phyloP scores from a whole-genome alignment of 1,139 yeast genomes.

The Suhomyces taliae region DNA sequence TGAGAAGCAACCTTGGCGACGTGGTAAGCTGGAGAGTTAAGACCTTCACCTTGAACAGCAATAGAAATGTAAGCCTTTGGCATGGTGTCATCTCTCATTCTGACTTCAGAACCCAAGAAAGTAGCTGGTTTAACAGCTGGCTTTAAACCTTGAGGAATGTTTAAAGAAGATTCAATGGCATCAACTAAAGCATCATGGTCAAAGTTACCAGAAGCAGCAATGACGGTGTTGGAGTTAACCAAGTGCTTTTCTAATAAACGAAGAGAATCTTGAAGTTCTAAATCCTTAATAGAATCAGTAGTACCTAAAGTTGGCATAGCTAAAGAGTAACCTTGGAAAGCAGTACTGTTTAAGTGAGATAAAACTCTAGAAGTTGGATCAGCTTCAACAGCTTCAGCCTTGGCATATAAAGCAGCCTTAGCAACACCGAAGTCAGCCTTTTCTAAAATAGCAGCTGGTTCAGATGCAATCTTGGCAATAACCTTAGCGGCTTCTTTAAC shows the following conservation, averaged over 20 bases:
- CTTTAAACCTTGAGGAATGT: conserved; percentile 54
- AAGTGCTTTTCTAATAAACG: conserved; percentile 58
- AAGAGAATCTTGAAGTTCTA: conserved; percentile 58
- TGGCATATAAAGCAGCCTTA: conserved; percentile 36
- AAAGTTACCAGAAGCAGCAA: conserved; percentile 74
- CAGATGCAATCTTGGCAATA: conserved; percentile 38
- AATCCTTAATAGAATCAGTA: conserved; percentile 55
- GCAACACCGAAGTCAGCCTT: conserved; percentile 37
- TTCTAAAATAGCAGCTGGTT: conserved; percentile 31
- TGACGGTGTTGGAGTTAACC: conserved; percentile 62
- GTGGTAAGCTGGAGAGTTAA: conserved; percentile 61
- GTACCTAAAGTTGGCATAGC: conserved; percentile 78
- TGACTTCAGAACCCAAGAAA: conserved; percentile 81
- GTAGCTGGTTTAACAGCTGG: conserved; percentile 54
- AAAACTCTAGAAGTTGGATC: conserved; percentile 52
- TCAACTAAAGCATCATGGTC: conserved; percentile 68
- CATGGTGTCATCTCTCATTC: conserved; percentile 84
- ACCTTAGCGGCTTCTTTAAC: conserved; percentile 43
- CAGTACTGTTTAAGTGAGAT: conserved; percentile 76
- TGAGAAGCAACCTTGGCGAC: conserved; percentile 74
- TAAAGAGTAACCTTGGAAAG: conserved; percentile 81
- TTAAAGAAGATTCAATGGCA: conserved; percentile 53
- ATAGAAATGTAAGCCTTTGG: conserved; percentile 77
- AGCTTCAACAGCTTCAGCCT: conserved; percentile 46
- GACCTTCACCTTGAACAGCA: conserved; percentile 71